phyloP scores from a whole-genome alignment of 169 alveolate species.

The Besnoitia besnoiti region DNA sequence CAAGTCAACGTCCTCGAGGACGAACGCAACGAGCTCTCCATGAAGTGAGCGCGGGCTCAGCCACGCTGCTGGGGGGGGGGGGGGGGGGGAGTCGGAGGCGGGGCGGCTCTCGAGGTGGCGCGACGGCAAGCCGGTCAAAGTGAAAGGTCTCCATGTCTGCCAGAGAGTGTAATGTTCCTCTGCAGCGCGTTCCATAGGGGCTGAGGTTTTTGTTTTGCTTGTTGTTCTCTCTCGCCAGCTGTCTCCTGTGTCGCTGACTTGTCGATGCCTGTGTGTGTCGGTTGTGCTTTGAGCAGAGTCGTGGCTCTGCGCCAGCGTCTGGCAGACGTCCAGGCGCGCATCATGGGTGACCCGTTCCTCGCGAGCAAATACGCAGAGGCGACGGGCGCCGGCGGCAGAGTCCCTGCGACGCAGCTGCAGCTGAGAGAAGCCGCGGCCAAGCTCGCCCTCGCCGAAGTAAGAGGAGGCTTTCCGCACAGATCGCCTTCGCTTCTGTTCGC shows the following conservation, averaged over 20 bases:
- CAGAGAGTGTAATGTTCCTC: too few relatives aligned
- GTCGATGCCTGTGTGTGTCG: too few relatives aligned
- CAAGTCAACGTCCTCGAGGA: slow-evolving; percentile 68
- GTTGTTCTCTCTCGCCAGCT: too few relatives aligned
- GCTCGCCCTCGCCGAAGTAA: slow-evolving; percentile 59
- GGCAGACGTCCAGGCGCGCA: slow-evolving; percentile 60
- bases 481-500: too few relatives aligned
- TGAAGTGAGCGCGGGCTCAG: slow-evolving; percentile 42
- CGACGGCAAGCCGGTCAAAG: not conserved
- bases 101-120: too few relatives aligned
- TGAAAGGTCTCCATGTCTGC: too few relatives aligned
- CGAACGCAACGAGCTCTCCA: slow-evolving; percentile 54
- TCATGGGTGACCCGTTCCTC: slow-evolving; percentile 60
- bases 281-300: too few relatives aligned
- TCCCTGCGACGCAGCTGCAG: slow-evolving; percentile 42
- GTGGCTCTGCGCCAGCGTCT: slow-evolving; percentile 62
- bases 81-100: not conserved
- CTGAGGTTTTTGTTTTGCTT: not conserved
- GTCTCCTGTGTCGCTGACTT: too few relatives aligned
- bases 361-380: slow-evolving; percentile 58
- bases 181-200: too few relatives aligned
- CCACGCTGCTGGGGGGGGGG: not conserved
- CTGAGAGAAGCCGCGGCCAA: slow-evolving; percentile 57
- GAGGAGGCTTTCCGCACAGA: not conserved
- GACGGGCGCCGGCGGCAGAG: slow-evolving; percentile 17